Conservation (phyloP, 176 grass and related monocot genomes). For the Hordeum vulgare region MorexV3_pseudomolecules_assembly NC_058518.1:67284213-67284712, state of each 20-base stretch:
- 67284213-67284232: background rate
- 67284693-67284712: slow-evolving; percentile 3
- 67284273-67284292: background rate
- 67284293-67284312: background rate
- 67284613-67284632: background rate
- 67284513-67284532: background rate
- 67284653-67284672: background rate
- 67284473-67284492: background rate
- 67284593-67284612: background rate
- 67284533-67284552: background rate
- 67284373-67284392: slow-evolving; percentile 91
- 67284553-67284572: background rate
- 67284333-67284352: background rate
- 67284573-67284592: background rate
- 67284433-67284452: slow-evolving; percentile 44
- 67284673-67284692: background rate
- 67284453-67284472: background rate
- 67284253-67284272: background rate
- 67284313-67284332: background rate
- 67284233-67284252: background rate
- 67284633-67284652: background rate
- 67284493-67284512: background rate
- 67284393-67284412: slow-evolving; percentile 85
- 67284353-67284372: slow-evolving; percentile 21
- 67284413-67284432: slow-evolving; percentile 58